A percentile compares a stretch with the other conserved stretches of the same genome.
Conservation (phyloP, 2,329 filamentous ascomycete genomes). For the Xylariaceae sp. region DNA sequence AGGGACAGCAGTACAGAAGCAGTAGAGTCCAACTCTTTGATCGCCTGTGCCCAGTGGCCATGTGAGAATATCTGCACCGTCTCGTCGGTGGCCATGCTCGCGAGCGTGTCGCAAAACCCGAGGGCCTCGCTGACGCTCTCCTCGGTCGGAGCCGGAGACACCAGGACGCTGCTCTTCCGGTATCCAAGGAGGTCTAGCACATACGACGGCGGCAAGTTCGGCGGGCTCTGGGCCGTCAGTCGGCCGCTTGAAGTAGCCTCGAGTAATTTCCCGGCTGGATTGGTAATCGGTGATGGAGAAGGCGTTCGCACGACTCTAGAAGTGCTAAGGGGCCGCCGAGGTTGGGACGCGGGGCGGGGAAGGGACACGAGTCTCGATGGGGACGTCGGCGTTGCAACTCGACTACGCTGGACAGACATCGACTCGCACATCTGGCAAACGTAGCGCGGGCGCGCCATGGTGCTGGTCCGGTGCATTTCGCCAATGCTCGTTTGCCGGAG, state of each 20-base stretch:
- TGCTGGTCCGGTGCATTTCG: slow-evolving; percentile 23
- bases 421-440: slow-evolving; percentile 31
- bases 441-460: slow-evolving; percentile 17
- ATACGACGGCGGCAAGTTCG: slow-evolving; percentile 11
- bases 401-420: slow-evolving; percentile 18
- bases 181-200: slow-evolving; percentile 27
- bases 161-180: slow-evolving; percentile 21
- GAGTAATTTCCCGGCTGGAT: neutral
- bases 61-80: slow-evolving; percentile 21
- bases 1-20: slow-evolving; percentile 33
- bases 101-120: slow-evolving; percentile 25
- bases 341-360: slow-evolving; percentile 1
- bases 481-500: neutral
- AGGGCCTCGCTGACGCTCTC: slow-evolving; percentile 27
- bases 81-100: slow-evolving; percentile 29
- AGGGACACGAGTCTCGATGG: slow-evolving; percentile 30
- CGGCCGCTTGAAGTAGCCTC: neutral
- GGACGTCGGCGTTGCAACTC: slow-evolving; percentile 13
- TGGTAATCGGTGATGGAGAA: neutral
- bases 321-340: slow-evolving; percentile 2
- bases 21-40: slow-evolving; percentile 32
- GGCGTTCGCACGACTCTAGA: neutral
- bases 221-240: neutral
- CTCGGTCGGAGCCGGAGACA: slow-evolving; percentile 24
- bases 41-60: slow-evolving; percentile 26